Evolutionary conservation across 352 stramenopile species (phyloP).

Genomic region (Pythium biforme): DNA sequence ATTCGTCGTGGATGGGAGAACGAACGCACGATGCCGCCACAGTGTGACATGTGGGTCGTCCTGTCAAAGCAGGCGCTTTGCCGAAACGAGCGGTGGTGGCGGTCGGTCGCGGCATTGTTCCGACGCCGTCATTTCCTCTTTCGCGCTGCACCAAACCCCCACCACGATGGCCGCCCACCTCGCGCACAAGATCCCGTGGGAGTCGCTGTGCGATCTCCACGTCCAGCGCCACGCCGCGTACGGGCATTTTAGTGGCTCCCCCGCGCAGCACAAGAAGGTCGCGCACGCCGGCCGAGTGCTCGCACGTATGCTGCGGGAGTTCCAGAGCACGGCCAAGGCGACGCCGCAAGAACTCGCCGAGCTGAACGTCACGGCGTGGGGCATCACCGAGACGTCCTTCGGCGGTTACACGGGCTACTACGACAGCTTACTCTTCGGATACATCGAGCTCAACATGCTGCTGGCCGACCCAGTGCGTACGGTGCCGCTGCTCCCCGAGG

Average conservation of each 20-base stretch:
- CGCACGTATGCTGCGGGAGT: not conserved
- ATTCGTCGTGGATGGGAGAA: too few relatives aligned
- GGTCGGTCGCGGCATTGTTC: too few relatives aligned
- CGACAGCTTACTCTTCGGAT: conserved; percentile 15
- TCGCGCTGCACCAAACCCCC: not conserved
- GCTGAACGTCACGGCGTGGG: not conserved
- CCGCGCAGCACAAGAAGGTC: not conserved
- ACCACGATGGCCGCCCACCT: conserved; percentile 4
- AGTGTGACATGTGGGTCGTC: too few relatives aligned
- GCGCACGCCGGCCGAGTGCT: not conserved
- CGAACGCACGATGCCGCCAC: too few relatives aligned
- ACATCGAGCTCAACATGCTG: conserved; percentile 22
- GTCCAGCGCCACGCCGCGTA: not conserved
- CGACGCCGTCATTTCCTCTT: not conserved
- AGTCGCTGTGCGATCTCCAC: conserved; percentile 4
- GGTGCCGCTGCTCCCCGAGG: not conserved
- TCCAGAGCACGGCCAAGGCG: not conserved
- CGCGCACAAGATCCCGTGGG: conserved; percentile 15
- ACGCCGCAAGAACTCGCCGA: not conserved
- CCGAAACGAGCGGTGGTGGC: too few relatives aligned
- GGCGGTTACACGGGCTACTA: conserved; percentile 2
- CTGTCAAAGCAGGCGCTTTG: too few relatives aligned
- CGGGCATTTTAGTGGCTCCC: not conserved
- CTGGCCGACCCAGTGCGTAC: conserved; percentile 8
- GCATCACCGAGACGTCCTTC: not conserved